Base-by-base conservation (phyloP, 768 basidiomycete genomes). In the Ramaria sp. region DNA sequence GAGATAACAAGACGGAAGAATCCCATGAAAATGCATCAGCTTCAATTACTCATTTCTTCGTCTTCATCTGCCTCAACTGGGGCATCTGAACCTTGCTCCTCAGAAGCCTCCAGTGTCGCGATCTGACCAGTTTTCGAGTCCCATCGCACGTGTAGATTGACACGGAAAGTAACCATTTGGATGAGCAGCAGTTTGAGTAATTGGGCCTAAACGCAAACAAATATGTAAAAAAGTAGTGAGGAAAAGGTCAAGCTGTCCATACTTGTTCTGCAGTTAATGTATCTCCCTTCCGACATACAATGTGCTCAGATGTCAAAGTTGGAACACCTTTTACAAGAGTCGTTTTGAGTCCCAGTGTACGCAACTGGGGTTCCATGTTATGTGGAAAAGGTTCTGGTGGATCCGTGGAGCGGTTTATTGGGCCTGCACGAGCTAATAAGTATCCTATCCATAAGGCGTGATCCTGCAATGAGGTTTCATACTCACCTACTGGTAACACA, bases 341-440 rank as follows among this genome's bases (percentile, higher is more conserved):
- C 16, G 94, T 98, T 49, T 81, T 73, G 30, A 99, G 71, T 7
- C 96, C 96, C 34, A 98, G 78, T 67, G 88, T 89, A 53, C 96
- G 82, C 50, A 99, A 75, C 65, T 98, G 95, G 20, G 94, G 93
- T 58, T 99, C 96, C 72, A 98, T 92, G 62, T 92, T 93, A 67
- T 97, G 93, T 36, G 96, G 92, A 68, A 98, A 94, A 2, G 90
- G 86, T 60, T 93, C 85, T 37, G 85, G 79, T 0, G 85, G 87
- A 58, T 87, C 83, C 2, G 86, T 84, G 65, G 86, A 76, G 41
- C 76, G 77, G 58, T 81, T 78, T 83, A 93, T 78, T 20, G 95
- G 90, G 34, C 94, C 94, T 56, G 70, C 34, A 27, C 30, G 24
- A 30, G n/a, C 50, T 13, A 34, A 41, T 47, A 20, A 52, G 16